These are phyloP conservation scores for Pascua sp. DNA, from an alignment of 1,284 basidiomycete genomes.

Conservation along the genomic window DNA sequence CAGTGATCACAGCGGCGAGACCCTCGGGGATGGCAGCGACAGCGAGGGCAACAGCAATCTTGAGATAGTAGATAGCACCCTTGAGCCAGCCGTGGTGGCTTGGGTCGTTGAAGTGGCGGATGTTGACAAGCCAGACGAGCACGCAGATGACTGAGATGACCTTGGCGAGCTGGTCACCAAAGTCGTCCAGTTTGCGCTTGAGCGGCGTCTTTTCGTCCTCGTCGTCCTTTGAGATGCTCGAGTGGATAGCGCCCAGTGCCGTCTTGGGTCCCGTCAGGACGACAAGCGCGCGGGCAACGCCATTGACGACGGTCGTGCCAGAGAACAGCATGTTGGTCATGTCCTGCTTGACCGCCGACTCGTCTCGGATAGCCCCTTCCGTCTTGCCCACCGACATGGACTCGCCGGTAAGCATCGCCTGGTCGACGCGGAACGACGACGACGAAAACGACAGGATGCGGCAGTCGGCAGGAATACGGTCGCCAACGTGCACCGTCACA, in stretches of 20 bases:
- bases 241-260: conserved; percentile 92
- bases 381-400: conserved; percentile 81
- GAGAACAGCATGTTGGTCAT: conserved; percentile 93
- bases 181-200: conserved; percentile 93
- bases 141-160: conserved; percentile 93
- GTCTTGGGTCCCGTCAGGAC: conserved; percentile 79
- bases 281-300: conserved; percentile 76
- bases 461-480: conserved; percentile 91
- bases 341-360: conserved; percentile 85
- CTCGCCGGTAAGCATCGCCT: conserved; percentile 92
- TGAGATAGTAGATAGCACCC: conserved; percentile 95
- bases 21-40: conserved; percentile 96
- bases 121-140: conserved; percentile 92
- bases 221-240: conserved; percentile 62
- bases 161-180: conserved; percentile 91
- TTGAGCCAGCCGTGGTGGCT: conserved; percentile 82
- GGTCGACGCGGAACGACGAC: conserved; percentile 80
- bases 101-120: conserved; percentile 88
- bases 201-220: conserved; percentile 85
- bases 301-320: conserved; percentile 90
- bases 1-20: conserved; percentile 90
- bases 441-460: conserved; percentile 81
- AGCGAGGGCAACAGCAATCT: conserved; percentile 92
- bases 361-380: conserved; percentile 62
- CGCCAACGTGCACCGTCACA: conserved; percentile 80